Conservation (phyloP, 768 basidiomycete genomes). For the Pleurotus eryngii region DNA sequence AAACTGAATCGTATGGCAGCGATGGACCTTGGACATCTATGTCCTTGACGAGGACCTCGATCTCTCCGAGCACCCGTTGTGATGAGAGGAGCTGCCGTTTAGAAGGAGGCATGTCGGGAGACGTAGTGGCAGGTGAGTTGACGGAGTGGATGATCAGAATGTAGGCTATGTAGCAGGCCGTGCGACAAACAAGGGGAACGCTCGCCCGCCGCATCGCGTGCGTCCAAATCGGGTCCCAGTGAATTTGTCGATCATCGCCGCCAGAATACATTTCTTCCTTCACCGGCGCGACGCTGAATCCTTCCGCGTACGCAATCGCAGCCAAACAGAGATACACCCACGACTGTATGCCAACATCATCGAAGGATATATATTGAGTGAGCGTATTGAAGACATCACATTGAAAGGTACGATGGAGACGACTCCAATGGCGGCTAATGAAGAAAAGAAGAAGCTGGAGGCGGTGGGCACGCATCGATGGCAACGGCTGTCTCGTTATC, state of each 20-base stretch:
- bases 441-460: slow-evolving; percentile 85
- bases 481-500: slow-evolving; percentile 32
- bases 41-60: slow-evolving; percentile 77
- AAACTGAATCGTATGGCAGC: slow-evolving; percentile 87
- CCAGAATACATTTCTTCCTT: background rate
- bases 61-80: slow-evolving; percentile 62
- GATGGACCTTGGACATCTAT: slow-evolving; percentile 88
- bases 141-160: slow-evolving; percentile 44
- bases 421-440: slow-evolving; percentile 72
- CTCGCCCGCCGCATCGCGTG: slow-evolving; percentile 74
- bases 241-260: slow-evolving; percentile 16
- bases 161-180: slow-evolving; percentile 71
- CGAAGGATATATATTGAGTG: slow-evolving; percentile 56
- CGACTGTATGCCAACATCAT: slow-evolving; percentile 66
- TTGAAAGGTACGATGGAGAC: slow-evolving; percentile 58
- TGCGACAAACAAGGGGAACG: slow-evolving; percentile 66
- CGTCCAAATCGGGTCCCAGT: slow-evolving; percentile 85
- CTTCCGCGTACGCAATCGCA: slow-evolving; percentile 58
- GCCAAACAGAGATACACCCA: slow-evolving; percentile 86
- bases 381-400: slow-evolving; percentile 53
- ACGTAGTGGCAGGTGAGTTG: slow-evolving; percentile 19
- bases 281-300: slow-evolving; percentile 12
- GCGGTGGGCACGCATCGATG: slow-evolving; percentile 38
- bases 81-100: slow-evolving; percentile 34
- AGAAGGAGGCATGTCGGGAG: background rate